phyloP scores from a whole-genome alignment of 2,329 filamentous ascomycete species.

The Akanthomyces lecanii region DNA sequence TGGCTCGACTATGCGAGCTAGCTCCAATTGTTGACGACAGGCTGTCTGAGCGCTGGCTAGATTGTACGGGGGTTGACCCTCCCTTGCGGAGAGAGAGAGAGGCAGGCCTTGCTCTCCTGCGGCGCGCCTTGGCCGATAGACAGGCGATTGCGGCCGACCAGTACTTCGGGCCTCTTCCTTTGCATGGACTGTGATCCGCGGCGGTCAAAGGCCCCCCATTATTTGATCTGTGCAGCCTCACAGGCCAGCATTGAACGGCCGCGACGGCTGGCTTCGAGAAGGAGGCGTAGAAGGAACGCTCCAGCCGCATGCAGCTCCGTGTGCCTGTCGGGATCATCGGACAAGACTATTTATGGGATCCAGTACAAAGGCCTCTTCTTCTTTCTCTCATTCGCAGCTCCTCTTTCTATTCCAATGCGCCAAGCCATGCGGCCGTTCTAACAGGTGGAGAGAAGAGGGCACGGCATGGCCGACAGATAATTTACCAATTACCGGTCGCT shows the following conservation, averaged over 20 bases:
- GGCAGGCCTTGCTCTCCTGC: not conserved
- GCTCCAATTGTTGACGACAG: not conserved
- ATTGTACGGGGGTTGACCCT: not conserved
- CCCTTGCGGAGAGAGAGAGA: not conserved
- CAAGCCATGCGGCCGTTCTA: not conserved
- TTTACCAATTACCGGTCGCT: not conserved
- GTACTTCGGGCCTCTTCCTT: not conserved
- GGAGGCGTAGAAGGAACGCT: slow-evolving; percentile 9
- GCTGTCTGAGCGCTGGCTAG: not conserved
- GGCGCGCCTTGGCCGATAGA: not conserved
- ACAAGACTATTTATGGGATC: not conserved
- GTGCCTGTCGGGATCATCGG: not conserved
- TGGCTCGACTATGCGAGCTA: not conserved
- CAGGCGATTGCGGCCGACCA: not conserved
- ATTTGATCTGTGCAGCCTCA: not conserved
- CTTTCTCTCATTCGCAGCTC: not conserved
- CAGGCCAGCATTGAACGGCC: not conserved
- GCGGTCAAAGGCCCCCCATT: not conserved
- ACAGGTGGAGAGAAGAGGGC: not conserved
- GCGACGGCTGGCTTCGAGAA: slow-evolving; percentile 12
- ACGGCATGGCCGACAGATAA: not conserved
- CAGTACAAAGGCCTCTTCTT: too few relatives aligned
- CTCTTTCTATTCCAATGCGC: not conserved
- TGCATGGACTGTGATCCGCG: not conserved
- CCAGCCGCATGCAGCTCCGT: not conserved